phyloP scores from a whole-genome alignment of 306 rosid genomes.

The Senna tora region DNA sequence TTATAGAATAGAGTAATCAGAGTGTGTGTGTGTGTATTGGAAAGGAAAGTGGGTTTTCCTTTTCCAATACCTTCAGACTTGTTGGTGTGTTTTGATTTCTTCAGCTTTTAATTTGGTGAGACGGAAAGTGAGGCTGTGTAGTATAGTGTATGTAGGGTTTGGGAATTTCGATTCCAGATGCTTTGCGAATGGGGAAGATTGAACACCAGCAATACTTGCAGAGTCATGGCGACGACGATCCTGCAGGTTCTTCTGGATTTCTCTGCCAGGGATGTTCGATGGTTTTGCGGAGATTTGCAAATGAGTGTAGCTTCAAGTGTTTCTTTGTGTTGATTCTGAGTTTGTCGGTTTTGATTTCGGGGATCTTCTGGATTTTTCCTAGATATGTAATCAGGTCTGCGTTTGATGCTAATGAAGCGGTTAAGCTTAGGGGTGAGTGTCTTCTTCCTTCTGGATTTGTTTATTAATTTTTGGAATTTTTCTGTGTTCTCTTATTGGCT shows the following conservation, averaged over 20 bases:
- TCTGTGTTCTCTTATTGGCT: neutral
- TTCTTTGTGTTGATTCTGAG: constrained; percentile 51
- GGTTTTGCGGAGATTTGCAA: constrained; percentile 35
- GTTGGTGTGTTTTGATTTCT: neutral
- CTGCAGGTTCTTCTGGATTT: constrained; percentile 40
- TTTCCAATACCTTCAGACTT: neutral
- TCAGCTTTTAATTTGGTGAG: neutral
- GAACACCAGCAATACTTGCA: neutral
- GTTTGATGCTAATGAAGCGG: constrained; percentile 53
- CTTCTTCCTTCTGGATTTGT: neutral
- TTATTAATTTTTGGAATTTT: neutral
- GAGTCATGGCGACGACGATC: constrained; percentile 16
- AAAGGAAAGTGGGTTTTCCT: constrained; percentile 3
- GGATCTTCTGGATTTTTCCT: constrained; percentile 71
- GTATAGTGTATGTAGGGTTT: neutral
- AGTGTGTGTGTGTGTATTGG: neutral
- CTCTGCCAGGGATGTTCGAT: constrained; percentile 52
- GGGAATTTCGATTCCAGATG: neutral
- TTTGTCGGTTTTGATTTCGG: constrained; percentile 50
- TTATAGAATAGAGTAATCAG: no score
- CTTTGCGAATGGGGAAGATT: constrained; percentile 5
- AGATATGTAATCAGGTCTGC: constrained; percentile 31
- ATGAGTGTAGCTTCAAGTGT: constrained; percentile 55
- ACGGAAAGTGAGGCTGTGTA: neutral
- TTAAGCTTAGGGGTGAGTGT: constrained; percentile 59